A percentile compares a stretch with the other conserved stretches of the same genome.
These are phyloP conservation scores for Phycomyces blakesleeanus DNA, from an alignment of 192 early-diverging fungal genomes.

Conservation along the genomic window DNA sequence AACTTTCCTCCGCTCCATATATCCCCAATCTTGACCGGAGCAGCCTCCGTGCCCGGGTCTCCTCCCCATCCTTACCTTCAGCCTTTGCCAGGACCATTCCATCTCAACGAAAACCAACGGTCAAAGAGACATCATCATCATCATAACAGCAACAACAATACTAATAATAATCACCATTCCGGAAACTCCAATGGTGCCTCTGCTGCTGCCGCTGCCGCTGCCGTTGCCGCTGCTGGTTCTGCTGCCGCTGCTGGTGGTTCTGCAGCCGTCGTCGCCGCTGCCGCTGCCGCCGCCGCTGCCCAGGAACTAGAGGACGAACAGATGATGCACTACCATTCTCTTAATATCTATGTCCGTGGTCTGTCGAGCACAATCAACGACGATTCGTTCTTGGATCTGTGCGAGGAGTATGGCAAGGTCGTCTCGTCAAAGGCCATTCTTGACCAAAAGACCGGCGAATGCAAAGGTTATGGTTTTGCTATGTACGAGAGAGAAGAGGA, in stretches of 20 bases:
- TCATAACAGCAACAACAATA: too few relatives aligned
- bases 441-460: constrained; percentile 69
- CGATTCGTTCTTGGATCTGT: constrained; percentile 60
- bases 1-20: constrained; percentile 39
- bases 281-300: too few relatives aligned
- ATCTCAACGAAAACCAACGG: constrained; percentile 3
- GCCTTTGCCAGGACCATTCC: constrained; percentile 4
- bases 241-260: too few relatives aligned
- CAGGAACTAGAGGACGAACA: background rate
- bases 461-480: constrained; percentile 91
- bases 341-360: constrained; percentile 83
- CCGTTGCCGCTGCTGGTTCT: too few relatives aligned
- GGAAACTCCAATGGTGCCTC: too few relatives aligned
- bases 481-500: constrained; percentile 73
- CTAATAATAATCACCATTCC: too few relatives aligned
- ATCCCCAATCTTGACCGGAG: constrained; percentile 36
- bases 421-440: constrained; percentile 82
- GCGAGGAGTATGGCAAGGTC: constrained; percentile 64
- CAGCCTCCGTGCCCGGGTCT: constrained; percentile 24
- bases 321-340: constrained; percentile 35
- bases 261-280: too few relatives aligned
- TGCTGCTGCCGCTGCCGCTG: too few relatives aligned
- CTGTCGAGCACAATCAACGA: constrained; percentile 63
- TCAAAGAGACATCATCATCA: background rate
- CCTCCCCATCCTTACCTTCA: constrained; percentile 11